Conservation (phyloP, 495 filamentous ascomycete species). For the Penicillium pulvis region DNA sequence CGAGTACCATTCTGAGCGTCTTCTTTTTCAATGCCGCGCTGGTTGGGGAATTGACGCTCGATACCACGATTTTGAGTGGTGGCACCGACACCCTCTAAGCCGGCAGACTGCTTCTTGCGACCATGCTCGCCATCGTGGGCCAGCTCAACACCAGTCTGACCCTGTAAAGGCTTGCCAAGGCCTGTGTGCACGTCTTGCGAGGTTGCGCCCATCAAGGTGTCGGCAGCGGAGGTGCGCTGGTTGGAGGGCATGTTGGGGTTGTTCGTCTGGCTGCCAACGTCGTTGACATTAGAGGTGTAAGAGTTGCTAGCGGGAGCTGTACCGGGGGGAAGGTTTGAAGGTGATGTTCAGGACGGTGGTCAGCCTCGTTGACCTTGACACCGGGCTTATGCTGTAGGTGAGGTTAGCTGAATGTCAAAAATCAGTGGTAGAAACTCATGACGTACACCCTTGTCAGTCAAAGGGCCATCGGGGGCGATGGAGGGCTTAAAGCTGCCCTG, state of each 20-base stretch:
- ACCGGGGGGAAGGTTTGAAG: conserved; percentile 60
- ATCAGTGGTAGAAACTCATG: neutral
- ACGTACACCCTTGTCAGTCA: conserved; percentile 58
- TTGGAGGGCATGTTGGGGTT: conserved; percentile 42
- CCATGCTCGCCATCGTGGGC: conserved; percentile 53
- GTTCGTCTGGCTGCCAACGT: conserved; percentile 48
- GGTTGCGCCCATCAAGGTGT: conserved; percentile 64
- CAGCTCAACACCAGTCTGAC: conserved; percentile 61
- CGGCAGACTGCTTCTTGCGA: conserved; percentile 54
- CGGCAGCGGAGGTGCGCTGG: conserved; percentile 49
- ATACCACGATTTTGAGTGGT: conserved; percentile 28
- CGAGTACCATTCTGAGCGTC: conserved; percentile 21
- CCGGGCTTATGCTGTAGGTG: conserved; percentile 67
- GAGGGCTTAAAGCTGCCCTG: conserved; percentile 32
- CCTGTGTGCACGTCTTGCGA: conserved; percentile 62
- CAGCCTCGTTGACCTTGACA: conserved; percentile 55
- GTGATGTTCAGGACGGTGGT: conserved; percentile 64
- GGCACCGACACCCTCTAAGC: conserved; percentile 57
- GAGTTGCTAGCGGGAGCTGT: conserved; percentile 64
- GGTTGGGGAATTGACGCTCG: conserved; percentile 29
- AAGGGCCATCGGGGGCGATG: conserved; percentile 52
- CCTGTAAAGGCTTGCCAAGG: conserved; percentile 61
- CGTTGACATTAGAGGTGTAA: conserved; percentile 57
- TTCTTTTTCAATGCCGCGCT: conserved; percentile 37
- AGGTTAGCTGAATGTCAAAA: conserved; percentile 13